A percentile compares a stretch with the other conserved stretches of the same genome.
Evolutionary conservation across 495 filamentous ascomycete genomes (phyloP).

Genomic region (Trichoderma virens): DNA sequence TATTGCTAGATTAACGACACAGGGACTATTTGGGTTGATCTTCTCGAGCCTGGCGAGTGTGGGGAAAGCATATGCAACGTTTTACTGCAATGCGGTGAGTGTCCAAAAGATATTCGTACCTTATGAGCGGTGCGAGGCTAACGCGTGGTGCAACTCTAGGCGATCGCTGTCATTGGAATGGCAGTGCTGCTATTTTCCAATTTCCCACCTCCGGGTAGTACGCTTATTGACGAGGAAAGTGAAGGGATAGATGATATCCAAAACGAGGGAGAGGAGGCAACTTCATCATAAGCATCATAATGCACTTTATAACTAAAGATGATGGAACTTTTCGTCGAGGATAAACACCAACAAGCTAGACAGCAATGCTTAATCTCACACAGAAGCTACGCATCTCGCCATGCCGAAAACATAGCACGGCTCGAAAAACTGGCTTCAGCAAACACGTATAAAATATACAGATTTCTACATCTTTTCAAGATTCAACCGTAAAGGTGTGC

Average conservation of each 20-base stretch:
- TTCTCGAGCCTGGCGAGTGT: constrained; percentile 43
- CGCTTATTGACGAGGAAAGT: constrained; percentile 28
- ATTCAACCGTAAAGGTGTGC: background rate
- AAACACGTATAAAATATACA: background rate
- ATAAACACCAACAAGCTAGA: background rate
- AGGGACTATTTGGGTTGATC: constrained; percentile 46
- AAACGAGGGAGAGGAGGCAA: background rate
- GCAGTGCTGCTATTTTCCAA: constrained; percentile 37
- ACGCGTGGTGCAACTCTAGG: constrained; percentile 19
- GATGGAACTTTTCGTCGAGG: background rate
- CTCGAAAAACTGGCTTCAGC: background rate
- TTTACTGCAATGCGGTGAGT: constrained; percentile 47
- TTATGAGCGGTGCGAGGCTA: background rate
- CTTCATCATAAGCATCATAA: background rate
- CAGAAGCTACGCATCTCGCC: background rate
- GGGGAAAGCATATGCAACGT: constrained; percentile 42
- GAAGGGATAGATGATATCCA: constrained; percentile 10
- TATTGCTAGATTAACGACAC: constrained; percentile 41
- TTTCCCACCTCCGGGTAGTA: constrained; percentile 38
- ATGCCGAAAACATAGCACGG: background rate
- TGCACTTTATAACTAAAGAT: background rate
- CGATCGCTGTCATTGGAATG: constrained; percentile 39
- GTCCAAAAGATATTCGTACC: background rate
- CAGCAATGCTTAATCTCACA: too few relatives aligned
- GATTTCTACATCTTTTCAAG: background rate